Percentiles rank a stretch among this genome's conserved stretches.
Conservation (phyloP, 306 rosid species). For the Vachellia pachyceras region DNA sequence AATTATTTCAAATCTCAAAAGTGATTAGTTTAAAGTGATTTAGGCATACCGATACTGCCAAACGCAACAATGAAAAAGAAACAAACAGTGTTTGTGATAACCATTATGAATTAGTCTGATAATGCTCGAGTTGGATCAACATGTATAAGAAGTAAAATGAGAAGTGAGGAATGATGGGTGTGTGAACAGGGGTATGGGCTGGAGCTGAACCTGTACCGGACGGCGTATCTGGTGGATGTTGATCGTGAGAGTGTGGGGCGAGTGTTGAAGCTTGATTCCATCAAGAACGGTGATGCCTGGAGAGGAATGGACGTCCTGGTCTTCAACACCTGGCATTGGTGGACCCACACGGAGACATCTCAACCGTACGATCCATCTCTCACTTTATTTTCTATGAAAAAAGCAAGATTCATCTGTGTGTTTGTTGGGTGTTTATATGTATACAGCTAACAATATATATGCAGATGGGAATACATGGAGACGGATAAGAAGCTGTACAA, state of each 20-base stretch:
- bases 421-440: too few species aligned
- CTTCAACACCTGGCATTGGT: conserved; percentile 99
- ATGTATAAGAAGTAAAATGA: too few species aligned
- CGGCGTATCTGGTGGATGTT: conserved; percentile 81
- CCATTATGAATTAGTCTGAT: too few species aligned
- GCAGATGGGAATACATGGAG: conserved; percentile 81
- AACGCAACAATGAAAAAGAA: too few species aligned
- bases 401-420: not conserved
- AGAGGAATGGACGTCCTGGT: conserved; percentile 77
- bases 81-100: too few species aligned
- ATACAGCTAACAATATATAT: too few species aligned
- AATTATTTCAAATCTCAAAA: too few species aligned
- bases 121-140: too few species aligned
- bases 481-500: conserved; percentile 58
- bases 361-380: conserved; percentile 67
- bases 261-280: conserved; percentile 83
- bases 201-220: conserved; percentile 58
- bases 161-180: not conserved
- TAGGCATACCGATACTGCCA: too few species aligned
- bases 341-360: conserved; percentile 84
- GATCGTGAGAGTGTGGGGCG: conserved; percentile 64
- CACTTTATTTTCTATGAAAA: not conserved
- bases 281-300: conserved; percentile 75
- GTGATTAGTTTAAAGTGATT: too few species aligned
- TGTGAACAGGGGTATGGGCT: conserved; percentile 67